Evolutionary conservation across 495 filamentous ascomycete genomes (phyloP).

Genomic region (Jackrogersella multiformis): DNA sequence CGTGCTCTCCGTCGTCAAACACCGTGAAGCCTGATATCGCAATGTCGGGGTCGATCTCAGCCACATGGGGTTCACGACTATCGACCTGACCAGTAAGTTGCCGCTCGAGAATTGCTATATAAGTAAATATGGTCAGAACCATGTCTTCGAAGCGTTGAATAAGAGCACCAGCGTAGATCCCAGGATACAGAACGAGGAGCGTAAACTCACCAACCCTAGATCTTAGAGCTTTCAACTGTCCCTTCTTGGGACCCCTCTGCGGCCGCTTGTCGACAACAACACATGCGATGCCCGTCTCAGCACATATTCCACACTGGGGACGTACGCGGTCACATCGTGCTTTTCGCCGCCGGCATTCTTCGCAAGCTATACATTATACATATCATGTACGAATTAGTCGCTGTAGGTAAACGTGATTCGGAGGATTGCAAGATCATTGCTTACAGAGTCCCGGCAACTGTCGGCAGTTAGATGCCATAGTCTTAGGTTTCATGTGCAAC

Average conservation of each 20-base stretch:
- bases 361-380: neutral
- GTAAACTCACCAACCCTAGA: neutral
- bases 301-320: neutral
- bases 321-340: constrained; percentile 1
- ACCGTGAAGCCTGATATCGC: neutral
- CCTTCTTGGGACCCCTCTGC: constrained; percentile 1
- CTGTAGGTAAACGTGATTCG: neutral
- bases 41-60: neutral
- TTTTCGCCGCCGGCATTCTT: constrained; percentile 5
- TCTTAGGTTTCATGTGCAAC: neutral
- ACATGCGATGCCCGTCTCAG: neutral
- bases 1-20: neutral
- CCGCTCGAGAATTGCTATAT: neutral
- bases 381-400: neutral
- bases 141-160: neutral
- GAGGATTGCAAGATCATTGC: neutral
- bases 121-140: neutral
- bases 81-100: neutral
- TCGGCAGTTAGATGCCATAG: neutral
- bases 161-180: neutral
- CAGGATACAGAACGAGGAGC: neutral
- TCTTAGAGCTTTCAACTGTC: neutral
- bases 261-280: neutral
- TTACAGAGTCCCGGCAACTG: constrained; percentile 1
- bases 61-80: neutral